Percentiles rank a stretch among this genome's conserved stretches.
These are phyloP conservation scores for Leptographium galeiforme DNA, from an alignment of 2,329 filamentous ascomycete genomes.

Conservation along the genomic window DNA sequence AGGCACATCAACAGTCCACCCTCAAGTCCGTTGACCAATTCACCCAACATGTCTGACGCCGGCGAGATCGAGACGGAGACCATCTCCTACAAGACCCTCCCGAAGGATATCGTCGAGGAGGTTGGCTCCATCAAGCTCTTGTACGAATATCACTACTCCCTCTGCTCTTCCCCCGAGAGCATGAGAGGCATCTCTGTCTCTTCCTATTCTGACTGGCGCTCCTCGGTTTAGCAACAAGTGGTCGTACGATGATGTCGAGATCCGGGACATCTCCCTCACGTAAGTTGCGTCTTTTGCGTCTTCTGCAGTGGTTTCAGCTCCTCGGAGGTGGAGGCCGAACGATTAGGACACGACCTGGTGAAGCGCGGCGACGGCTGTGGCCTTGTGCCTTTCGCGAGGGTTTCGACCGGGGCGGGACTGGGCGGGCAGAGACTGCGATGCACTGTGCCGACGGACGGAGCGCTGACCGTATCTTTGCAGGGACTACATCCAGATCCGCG, in stretches of 20 bases:
- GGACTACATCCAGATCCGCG: slow-evolving; percentile 99
- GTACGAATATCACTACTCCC: slow-evolving; percentile 5
- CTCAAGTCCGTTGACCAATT: slow-evolving; percentile 11
- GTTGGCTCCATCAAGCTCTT: slow-evolving; percentile 91
- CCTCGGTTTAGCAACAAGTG: slow-evolving; percentile 52
- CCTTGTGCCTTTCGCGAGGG: background rate
- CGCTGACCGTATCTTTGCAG: slow-evolving; percentile 30
- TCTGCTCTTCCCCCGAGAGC: background rate
- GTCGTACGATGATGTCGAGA: slow-evolving; percentile 96
- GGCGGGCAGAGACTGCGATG: background rate
- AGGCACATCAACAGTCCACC: slow-evolving; percentile 10
- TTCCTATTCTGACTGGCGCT: slow-evolving; percentile 4
- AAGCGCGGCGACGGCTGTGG: background rate
- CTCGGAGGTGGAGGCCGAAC: background rate
- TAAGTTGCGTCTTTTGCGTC: slow-evolving; percentile 50
- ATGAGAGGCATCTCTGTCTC: background rate
- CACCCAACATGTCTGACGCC: slow-evolving; percentile 74
- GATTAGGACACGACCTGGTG: background rate
- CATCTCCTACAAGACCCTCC: slow-evolving; percentile 63
- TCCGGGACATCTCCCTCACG: slow-evolving; percentile 99
- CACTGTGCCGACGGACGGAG: background rate
- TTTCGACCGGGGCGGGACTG: too few relatives aligned
- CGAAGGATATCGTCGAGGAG: slow-evolving; percentile 83
- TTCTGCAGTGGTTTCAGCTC: too few relatives aligned
- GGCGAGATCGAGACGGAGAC: slow-evolving; percentile 88